Evolutionary conservation across 805 yeast genomes (phyloP).

Genomic region (Candida pini): DNA sequence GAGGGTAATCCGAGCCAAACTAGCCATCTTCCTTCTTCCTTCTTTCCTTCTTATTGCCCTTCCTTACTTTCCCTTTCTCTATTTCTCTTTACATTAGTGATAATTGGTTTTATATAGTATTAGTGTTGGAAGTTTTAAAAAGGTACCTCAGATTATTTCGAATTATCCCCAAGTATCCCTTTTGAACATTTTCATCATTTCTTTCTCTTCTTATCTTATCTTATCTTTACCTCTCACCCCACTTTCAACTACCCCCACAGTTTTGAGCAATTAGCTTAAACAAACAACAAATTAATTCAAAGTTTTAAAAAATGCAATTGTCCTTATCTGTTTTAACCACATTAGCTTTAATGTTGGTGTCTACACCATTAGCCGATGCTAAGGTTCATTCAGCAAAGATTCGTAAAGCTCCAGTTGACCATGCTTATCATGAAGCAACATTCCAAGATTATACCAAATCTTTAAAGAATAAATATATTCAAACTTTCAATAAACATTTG

Average conservation of each 20-base stretch:
- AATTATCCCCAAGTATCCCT: no score
- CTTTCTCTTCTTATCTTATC: background rate
- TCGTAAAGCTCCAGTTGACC: constrained; percentile 42
- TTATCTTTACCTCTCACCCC: background rate
- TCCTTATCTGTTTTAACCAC: constrained; percentile 36
- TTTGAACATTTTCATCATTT: background rate
- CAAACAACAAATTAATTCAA: background rate
- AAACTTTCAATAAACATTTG: constrained; percentile 29
- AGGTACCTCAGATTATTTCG: background rate
- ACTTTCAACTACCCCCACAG: background rate
- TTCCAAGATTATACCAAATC: constrained; percentile 45
- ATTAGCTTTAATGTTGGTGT: constrained; percentile 34
- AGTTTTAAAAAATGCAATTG: constrained; percentile 20
- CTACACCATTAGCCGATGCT: constrained; percentile 30
- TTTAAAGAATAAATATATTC: constrained; percentile 43
- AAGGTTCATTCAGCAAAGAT: constrained; percentile 43
- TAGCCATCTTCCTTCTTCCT: background rate
- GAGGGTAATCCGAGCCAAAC: no score
- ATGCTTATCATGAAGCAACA: constrained; percentile 38
- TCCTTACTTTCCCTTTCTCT: background rate
- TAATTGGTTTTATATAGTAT: no score
- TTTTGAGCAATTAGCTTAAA: background rate
- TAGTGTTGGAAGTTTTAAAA: no score
- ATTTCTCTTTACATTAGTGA: background rate
- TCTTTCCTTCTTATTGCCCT: background rate